Conservation (phyloP, 2,329 filamentous ascomycete genomes). For the Fusarium nodosum region DNA sequence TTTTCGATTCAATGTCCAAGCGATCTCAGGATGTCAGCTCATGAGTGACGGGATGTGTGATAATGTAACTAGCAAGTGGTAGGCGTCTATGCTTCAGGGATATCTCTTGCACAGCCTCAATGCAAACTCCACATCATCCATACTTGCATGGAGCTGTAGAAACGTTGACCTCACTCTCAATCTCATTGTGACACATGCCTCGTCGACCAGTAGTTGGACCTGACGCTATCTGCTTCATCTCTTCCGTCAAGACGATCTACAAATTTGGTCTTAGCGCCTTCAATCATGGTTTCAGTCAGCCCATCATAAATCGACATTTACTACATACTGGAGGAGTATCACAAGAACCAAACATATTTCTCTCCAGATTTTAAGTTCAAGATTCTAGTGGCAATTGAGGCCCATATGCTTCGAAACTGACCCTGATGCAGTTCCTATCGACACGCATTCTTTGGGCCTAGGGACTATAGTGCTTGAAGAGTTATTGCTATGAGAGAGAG, state of each 20-base stretch:
- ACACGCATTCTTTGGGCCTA: conserved; percentile 28
- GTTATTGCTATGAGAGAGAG: conserved; percentile 19
- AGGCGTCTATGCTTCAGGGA: not conserved
- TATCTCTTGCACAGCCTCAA: not conserved
- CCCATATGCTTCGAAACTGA: not conserved
- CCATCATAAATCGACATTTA: too few species aligned
- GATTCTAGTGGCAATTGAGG: not conserved
- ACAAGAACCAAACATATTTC: conserved; percentile 24
- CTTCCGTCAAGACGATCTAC: not conserved
- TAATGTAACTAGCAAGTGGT: not conserved
- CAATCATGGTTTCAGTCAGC: too few species aligned
- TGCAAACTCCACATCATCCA: not conserved
- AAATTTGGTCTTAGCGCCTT: too few species aligned
- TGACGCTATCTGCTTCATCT: too few species aligned
- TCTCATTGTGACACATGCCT: too few species aligned
- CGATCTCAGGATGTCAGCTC: not conserved
- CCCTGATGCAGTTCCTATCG: conserved; percentile 11
- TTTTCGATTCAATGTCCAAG: not conserved
- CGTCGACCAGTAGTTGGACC: too few species aligned
- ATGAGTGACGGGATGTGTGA: not conserved
- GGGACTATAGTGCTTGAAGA: conserved; percentile 21
- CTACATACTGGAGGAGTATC: conserved; percentile 14
- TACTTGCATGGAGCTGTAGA: not conserved
- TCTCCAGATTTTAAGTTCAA: rapidly evolving
- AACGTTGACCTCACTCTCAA: too few species aligned